Evolutionary conservation across 257 asterid genomes (phyloP), one percentile per base, ranked within the genome.

Genomic region (Nicotiana benthamiana): DNA sequence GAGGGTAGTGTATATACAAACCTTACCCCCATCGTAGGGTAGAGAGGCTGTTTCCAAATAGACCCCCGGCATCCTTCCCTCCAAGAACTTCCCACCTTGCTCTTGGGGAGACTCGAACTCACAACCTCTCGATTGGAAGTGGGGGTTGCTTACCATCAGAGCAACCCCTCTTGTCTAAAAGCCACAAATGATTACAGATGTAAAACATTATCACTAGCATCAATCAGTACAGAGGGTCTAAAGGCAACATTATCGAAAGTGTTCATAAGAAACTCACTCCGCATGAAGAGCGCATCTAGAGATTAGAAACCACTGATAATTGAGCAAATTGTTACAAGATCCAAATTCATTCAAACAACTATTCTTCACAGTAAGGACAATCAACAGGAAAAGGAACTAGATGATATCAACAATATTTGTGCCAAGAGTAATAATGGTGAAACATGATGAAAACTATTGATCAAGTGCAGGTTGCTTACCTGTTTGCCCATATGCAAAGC

Each of bases 401-500:
- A 4, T 4, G 36, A 32, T 32, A 32, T 46, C 13, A 46, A 46
- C 22, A 16, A 68, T 60, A 46, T 36, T 46, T 72, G 59, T 46
- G 59, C 57, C 59, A 43, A 70, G 8, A 43, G 36, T 40, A 72
- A 43, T 72, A 72, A 72, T 15, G 36, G 60, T 22, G 60, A 46
- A 57, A 70, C 6, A 22, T 22, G 60, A 72, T 48, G 1, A 57
- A 77, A 56, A 70, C 6, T 26, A 56, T 8, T 4, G 43, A 74
- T 48, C 20, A 43, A 75, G 83, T 67, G 75, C 80, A 82, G 59
- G 83, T 46, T 15, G 81, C 72, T 46, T 89, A 95, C 99, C 99
- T 87, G 99, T 96, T 82, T 89, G 92, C 60, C 92, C 92, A 84
- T 89, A 89, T 12, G 92, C 92, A 81, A 89, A 89, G 83, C 92